phyloP scores from a whole-genome alignment of 108 stramenopile species.

The Stephanodiscus minutulus region DNA sequence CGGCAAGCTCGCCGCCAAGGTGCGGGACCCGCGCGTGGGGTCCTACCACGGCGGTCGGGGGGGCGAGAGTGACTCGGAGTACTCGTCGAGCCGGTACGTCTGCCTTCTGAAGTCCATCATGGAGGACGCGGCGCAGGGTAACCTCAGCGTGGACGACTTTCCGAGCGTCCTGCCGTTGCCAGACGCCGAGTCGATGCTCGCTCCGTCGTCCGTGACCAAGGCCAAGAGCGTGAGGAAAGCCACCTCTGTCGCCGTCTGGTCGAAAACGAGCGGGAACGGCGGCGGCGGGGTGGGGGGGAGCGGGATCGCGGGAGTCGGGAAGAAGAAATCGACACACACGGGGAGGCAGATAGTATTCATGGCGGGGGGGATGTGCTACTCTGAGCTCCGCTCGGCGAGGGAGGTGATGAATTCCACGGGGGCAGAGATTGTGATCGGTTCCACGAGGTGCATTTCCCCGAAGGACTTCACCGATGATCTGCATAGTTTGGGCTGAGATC shows the following conservation, averaged over 20 bases:
- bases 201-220: slow-evolving; percentile 10
- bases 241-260: slow-evolving; percentile 52
- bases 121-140: slow-evolving; percentile 60
- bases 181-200: slow-evolving; percentile 44
- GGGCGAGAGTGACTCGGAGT: slow-evolving; percentile 73
- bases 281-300: neutral
- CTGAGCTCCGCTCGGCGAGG: slow-evolving; percentile 81
- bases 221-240: slow-evolving; percentile 57
- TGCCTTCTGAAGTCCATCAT: slow-evolving; percentile 74
- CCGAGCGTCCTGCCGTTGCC: slow-evolving; percentile 91
- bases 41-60: slow-evolving; percentile 21
- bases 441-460: slow-evolving; percentile 73
- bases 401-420: slow-evolving; percentile 76
- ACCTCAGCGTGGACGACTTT: slow-evolving; percentile 81
- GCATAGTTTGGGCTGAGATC: slow-evolving; percentile 14
- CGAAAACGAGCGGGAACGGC: slow-evolving; percentile 25
- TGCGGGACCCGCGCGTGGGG: slow-evolving; percentile 16
- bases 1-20: slow-evolving; percentile 27
- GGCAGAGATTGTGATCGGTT: slow-evolving; percentile 84
- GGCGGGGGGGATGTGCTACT: slow-evolving; percentile 85
- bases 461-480: slow-evolving; percentile 68
- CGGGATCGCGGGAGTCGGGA: neutral
- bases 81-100: slow-evolving; percentile 80
- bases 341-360: slow-evolving; percentile 88
- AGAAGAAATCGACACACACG: slow-evolving; percentile 50